Percentiles rank a stretch among this genome's conserved stretches.
Evolutionary conservation across 2,329 filamentous ascomycete species (phyloP).

Genomic region (Pseudocercospora eumusae): DNA sequence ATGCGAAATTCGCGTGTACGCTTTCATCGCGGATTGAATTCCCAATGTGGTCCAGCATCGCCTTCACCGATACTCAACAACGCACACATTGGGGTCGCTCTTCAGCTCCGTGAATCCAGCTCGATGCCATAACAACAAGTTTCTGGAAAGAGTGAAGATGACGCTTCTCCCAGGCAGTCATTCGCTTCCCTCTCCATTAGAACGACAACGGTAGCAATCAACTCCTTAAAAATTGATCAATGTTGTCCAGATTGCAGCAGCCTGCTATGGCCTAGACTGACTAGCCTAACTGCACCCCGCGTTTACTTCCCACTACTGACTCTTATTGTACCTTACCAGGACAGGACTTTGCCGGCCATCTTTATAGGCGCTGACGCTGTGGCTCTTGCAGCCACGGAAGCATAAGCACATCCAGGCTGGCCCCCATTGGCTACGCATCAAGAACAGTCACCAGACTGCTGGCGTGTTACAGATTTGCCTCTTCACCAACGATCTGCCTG

Average conservation of each 20-base stretch:
- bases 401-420: background rate
- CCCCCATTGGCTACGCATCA: background rate
- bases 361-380: background rate
- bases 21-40: background rate
- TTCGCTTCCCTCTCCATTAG: background rate
- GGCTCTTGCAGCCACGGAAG: background rate
- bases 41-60: background rate
- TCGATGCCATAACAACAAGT: no score
- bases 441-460: background rate
- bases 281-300: conserved; percentile 2
- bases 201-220: background rate
- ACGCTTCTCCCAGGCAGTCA: no score
- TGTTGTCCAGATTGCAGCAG: background rate
- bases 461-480: background rate
- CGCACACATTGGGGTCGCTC: background rate
- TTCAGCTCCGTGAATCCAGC: no score
- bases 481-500: background rate
- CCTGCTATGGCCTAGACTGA: background rate
- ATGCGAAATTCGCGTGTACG: background rate
- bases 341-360: background rate
- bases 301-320: background rate
- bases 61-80: background rate
- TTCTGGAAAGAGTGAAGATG: no score
- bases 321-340: background rate
- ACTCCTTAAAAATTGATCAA: background rate